Base-by-base conservation (phyloP, 345 rosid genomes). In the Brassica incana region DNA sequence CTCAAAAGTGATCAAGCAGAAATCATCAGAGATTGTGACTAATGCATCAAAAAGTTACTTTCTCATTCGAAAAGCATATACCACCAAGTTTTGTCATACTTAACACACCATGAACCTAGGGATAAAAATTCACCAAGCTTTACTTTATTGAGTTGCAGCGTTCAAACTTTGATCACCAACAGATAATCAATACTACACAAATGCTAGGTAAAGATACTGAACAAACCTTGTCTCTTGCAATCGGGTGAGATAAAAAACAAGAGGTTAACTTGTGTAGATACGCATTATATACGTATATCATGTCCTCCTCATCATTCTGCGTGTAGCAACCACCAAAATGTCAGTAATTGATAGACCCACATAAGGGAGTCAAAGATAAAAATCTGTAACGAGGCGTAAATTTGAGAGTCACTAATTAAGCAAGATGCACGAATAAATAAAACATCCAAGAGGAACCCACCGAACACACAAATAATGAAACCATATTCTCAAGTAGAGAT, bases 271-370 rank as follows among this genome's bases (percentile, higher is more conserved):
- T 95, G 90, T 95, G 97, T 71, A 92, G 84, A 84, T 95, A 95
- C 56, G 95, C 97, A 83, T 91, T 90, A 80, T 92, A 92, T 90
- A 95, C 86, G 73, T 91, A 95, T 82, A 86, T 62, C 88, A 95
- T 87, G 84, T 95, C 99, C 83, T 95, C 99, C 64, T 95, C 99
- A 73, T 92, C 96, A 65, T 89, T 91, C 93, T 89, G 89, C 78
- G 85, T 56, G 75, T 59, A 64, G 63, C 69, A 84, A 82, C 72
- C 62, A 81, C 77, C 75, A 73, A 79, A 62, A 64, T 50, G 58
- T 61, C 58, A 79, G 38, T 73, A 59, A 38, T 3, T 71, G 67
- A 71, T 27, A 64, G 66, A 54, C 48, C 59, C 54, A 71, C 9
- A 36, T 67, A 29, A 56, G 48, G 27, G 43, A 32, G 54, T 60